Conservation (phyloP, 129 eudicot genomes). For the Mikania micrantha region DNA sequence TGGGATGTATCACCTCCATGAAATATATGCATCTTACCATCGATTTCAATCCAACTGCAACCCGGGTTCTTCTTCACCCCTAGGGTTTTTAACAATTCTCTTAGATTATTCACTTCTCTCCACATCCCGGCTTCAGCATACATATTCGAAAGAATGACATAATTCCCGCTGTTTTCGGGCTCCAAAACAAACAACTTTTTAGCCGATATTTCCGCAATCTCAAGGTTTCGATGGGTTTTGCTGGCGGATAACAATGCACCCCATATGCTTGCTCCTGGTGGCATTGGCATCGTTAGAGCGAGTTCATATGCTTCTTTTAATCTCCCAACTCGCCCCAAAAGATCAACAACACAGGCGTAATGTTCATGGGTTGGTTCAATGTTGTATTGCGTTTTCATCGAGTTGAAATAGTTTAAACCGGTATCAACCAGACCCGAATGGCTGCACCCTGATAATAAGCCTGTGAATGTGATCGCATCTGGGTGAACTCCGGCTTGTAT, state of each 20-base stretch:
- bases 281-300: constrained; percentile 57
- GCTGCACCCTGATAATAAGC: constrained; percentile 74
- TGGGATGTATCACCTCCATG: constrained; percentile 56
- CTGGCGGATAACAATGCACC: constrained; percentile 65
- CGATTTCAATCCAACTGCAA: constrained; percentile 51
- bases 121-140: constrained; percentile 88
- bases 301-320: constrained; percentile 60
- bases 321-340: constrained; percentile 63
- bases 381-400: constrained; percentile 34
- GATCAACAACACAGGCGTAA: constrained; percentile 71
- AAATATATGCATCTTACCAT: constrained; percentile 45
- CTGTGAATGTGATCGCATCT: constrained; percentile 66
- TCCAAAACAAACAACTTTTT: constrained; percentile 58
- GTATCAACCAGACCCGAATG: constrained; percentile 71
- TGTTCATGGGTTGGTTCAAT: constrained; percentile 58
- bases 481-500: constrained; percentile 52
- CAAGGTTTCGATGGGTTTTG: constrained; percentile 47
- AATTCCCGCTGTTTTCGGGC: constrained; percentile 75
- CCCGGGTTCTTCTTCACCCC: constrained; percentile 55
- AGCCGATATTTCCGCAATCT: constrained; percentile 65
- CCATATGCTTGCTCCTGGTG: constrained; percentile 71
- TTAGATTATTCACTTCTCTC: constrained; percentile 49
- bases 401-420: constrained; percentile 56
- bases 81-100: constrained; percentile 31
- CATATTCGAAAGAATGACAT: constrained; percentile 81